Percentiles rank a stretch among this genome's conserved stretches.
These are phyloP conservation scores for Daldinia childiae DNA, from an alignment of 495 filamentous ascomycete species.

Conservation along the genomic window DNA sequence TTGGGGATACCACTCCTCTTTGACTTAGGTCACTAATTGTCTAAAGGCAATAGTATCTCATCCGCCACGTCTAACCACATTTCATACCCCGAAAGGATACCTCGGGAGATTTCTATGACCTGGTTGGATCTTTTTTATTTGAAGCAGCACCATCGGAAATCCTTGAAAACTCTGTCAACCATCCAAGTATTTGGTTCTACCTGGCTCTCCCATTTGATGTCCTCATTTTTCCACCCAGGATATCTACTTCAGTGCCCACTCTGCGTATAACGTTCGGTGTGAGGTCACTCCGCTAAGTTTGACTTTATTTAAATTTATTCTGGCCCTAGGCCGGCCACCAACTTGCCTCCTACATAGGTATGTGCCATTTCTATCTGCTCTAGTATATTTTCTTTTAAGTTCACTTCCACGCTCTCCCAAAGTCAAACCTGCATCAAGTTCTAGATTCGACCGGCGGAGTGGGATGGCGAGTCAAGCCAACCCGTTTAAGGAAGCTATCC, in stretches of 20 bases:
- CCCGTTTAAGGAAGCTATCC: background rate
- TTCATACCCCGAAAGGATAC: constrained; percentile 13
- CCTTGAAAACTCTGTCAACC: constrained; percentile 9
- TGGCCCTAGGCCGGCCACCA: background rate
- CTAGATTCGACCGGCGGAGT: background rate
- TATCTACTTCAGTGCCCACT: background rate
- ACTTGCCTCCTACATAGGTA: constrained; percentile 9
- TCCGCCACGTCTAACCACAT: constrained; percentile 7
- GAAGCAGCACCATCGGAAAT: background rate
- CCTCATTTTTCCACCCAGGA: background rate
- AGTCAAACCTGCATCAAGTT: constrained; percentile 2
- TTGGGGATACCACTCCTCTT: background rate
- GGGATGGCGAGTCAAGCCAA: background rate
- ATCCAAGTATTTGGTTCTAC: constrained; percentile 1
- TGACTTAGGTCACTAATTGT: too few relatives aligned
- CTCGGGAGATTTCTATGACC: constrained; percentile 14
- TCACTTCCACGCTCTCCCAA: background rate
- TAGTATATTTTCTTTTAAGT: background rate
- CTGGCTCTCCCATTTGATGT: background rate
- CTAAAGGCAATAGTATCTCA: too few relatives aligned
- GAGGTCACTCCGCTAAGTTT: background rate
- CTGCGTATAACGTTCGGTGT: background rate
- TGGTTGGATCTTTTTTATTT: constrained; percentile 19
- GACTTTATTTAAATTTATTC: background rate
- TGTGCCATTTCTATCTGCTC: background rate